Evolutionary conservation across 305 asterid species (phyloP).

Genomic region (Fraxinus dipetala): DNA sequence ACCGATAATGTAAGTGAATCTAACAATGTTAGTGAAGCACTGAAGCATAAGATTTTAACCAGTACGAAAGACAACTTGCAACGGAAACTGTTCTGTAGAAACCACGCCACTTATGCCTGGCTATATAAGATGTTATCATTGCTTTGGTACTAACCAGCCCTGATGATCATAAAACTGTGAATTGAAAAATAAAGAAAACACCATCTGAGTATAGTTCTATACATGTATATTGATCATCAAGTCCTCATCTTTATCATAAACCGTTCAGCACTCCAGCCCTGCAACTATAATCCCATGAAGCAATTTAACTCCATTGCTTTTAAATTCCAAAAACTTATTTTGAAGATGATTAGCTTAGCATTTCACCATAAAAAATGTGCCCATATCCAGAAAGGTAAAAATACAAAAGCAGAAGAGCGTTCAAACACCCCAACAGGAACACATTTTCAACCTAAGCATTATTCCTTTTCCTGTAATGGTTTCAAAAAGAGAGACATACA

Average conservation of each 20-base stretch:
- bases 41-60: neutral
- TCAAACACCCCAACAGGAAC: neutral
- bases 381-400: neutral
- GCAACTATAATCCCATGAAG: neutral
- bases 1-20: neutral
- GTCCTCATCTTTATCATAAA: neutral
- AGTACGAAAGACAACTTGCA: neutral
- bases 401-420: neutral
- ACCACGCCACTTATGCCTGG: neutral
- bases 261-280: neutral
- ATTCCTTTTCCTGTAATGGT: neutral
- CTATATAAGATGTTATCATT: neutral
- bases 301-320: neutral
- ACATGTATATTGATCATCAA: neutral
- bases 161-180: neutral
- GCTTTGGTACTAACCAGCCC: neutral
- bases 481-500: neutral
- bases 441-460: neutral
- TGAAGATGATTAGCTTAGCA: neutral
- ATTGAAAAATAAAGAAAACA: neutral
- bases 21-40: neutral
- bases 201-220: neutral
- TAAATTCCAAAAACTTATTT: neutral
- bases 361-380: neutral
- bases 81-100: neutral